Evolutionary conservation across 441 rosid species (phyloP), one percentile per base, ranked within the genome.

Genomic region (Bruguiera hainesii): DNA sequence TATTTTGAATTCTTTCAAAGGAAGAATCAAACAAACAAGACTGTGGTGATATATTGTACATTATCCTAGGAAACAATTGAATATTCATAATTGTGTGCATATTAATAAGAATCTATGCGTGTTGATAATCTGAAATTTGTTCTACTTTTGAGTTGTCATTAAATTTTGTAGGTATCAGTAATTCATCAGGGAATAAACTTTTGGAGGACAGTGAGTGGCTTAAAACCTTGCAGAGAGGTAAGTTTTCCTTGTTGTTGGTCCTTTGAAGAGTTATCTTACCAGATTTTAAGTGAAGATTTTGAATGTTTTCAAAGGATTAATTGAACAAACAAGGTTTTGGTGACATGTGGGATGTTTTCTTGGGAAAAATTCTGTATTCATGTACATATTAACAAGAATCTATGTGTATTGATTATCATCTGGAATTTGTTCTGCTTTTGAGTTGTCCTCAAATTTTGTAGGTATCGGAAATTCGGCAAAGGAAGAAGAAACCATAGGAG

Each of bases 401-500:
- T 9, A 55, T 55, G 25, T 13, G 23, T 55, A 8, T 55, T 55
- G 29, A 55, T 23, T 55, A 20, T 23, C 2, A 55, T 55, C 29
- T 55, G 16, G 18, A 42, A 42, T 42, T 42, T 3, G 48, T 11
- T 37, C 46, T 10, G 46, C 46, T 37, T 7, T 28, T 29, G 23
- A 25, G 42, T 7, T 52, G 28, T 33, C 19, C 75, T 35, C 30
- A 23, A 64, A 63, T 52, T 66, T 55, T 61, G 56, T 67, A 93
- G 97, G 97, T 66, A 87, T 91, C 56, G 52, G 74, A 69, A 81
- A 72, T 55, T 69, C 88, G 20, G 69, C 76, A 23, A 82, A 78
- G 79, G 87, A 75, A 62, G 89, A 85, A 76, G 96, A 88, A 66
- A 64, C 72, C 69, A 65, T 81, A 26, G 85, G 88, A 65, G 87